Percentiles rank a stretch among this genome's conserved stretches.
Conservation (phyloP, 345 rosid genomes). For the Euphorbia lathyris region DNA sequence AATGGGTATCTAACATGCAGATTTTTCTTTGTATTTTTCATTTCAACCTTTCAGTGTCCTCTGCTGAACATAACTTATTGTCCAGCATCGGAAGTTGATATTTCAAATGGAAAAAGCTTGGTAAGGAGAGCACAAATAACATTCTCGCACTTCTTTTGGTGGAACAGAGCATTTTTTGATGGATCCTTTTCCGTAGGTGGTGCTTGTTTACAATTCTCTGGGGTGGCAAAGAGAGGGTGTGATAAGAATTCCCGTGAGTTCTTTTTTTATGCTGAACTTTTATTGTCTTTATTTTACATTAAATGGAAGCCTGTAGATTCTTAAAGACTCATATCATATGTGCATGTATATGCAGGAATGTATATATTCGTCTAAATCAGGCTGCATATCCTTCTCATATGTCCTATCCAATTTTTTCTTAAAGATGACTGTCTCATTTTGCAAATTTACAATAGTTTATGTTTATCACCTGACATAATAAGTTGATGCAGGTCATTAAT, state of each 20-base stretch:
- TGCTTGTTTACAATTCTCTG: slow-evolving; percentile 80
- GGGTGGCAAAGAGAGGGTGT: slow-evolving; percentile 87
- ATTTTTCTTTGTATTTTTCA: background rate
- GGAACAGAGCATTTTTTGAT: background rate
- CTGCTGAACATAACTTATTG: slow-evolving; percentile 48
- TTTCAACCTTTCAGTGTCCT: slow-evolving; percentile 30
- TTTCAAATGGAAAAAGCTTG: slow-evolving; percentile 31
- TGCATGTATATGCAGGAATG: too few relatives aligned
- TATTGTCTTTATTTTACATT: background rate
- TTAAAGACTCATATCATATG: too few relatives aligned
- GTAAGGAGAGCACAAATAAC: slow-evolving; percentile 10
- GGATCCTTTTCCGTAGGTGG: slow-evolving; percentile 41
- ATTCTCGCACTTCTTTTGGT: background rate
- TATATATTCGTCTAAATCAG: too few relatives aligned
- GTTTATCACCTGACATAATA: background rate
- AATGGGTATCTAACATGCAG: background rate
- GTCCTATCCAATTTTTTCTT: too few relatives aligned
- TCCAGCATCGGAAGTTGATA: slow-evolving; percentile 41
- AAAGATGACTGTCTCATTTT: background rate
- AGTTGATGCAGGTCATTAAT: slow-evolving; percentile 50
- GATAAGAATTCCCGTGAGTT: slow-evolving; percentile 73
- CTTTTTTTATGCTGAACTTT: slow-evolving; percentile 9
- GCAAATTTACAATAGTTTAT: background rate
- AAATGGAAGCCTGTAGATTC: too few relatives aligned
- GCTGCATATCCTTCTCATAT: too few relatives aligned